These are phyloP conservation scores for Tirmania nivea DNA, from an alignment of 495 filamentous ascomycete species.

Conservation along the genomic window DNA sequence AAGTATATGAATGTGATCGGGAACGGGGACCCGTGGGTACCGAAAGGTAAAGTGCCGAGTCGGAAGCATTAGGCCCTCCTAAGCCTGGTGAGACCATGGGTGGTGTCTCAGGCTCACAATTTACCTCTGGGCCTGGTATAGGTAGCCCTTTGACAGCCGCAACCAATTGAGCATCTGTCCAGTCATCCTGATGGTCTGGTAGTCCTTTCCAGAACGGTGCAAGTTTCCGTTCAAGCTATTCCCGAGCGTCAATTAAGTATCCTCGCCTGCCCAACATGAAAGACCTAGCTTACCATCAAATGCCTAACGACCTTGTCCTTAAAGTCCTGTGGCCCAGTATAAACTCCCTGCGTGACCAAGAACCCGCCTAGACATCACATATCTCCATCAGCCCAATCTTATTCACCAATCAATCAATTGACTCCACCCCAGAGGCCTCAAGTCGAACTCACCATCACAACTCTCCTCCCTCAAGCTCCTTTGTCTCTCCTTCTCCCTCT, in stretches of 20 bases:
- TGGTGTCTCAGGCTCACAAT: constrained; percentile 21
- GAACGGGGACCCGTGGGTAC: constrained; percentile 44
- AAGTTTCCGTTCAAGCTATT: constrained; percentile 69
- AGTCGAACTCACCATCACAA: background rate
- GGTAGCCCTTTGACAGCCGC: constrained; percentile 70
- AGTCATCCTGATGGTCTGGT: constrained; percentile 67
- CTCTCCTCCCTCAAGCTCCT: constrained; percentile 38
- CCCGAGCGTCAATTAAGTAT: background rate
- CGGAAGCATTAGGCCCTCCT: constrained; percentile 63
- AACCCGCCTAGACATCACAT: constrained; percentile 37
- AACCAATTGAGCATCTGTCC: constrained; percentile 85
- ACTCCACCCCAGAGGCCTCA: background rate
- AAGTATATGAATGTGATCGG: constrained; percentile 52
- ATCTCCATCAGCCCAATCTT: constrained; percentile 51
- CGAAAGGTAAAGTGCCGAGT: constrained; percentile 31
- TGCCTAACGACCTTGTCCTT: constrained; percentile 78
- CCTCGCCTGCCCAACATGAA: background rate
- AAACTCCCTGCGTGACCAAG: constrained; percentile 82
- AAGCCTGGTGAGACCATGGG: constrained; percentile 26
- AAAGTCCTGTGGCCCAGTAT: constrained; percentile 81
- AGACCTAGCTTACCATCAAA: constrained; percentile 45
- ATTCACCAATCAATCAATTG: constrained; percentile 34
- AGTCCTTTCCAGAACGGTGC: constrained; percentile 92
- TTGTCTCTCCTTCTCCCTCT: constrained; percentile 40
- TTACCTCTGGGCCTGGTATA: constrained; percentile 64